Percentiles rank a stretch among this genome's conserved stretches.
Conservation (phyloP, 1,284 basidiomycete genomes). For the Ganoderma leucocontextum region DNA sequence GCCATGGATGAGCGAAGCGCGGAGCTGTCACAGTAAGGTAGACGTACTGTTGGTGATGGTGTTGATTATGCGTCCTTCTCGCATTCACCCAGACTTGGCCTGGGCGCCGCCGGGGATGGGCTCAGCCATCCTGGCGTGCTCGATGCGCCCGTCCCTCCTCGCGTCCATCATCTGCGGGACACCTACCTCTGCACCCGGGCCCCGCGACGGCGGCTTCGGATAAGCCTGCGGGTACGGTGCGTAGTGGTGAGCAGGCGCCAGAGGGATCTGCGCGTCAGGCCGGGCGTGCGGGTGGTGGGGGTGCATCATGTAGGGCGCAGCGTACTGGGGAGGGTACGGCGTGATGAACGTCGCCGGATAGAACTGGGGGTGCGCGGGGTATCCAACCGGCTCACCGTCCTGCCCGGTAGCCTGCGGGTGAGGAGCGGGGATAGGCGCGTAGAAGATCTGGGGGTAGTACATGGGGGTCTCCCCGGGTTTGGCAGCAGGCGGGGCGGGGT, state of each 20-base stretch:
- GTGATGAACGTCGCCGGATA: slow-evolving; percentile 61
- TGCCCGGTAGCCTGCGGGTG: slow-evolving; percentile 52
- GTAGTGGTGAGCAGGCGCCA: slow-evolving; percentile 41
- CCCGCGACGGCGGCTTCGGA: slow-evolving; percentile 34
- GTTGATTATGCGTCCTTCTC: slow-evolving; percentile 2
- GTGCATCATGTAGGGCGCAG: slow-evolving; percentile 57
- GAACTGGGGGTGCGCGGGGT: slow-evolving; percentile 54
- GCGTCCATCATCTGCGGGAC: slow-evolving; percentile 31
- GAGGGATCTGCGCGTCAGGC: slow-evolving; percentile 50
- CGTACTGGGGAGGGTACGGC: slow-evolving; percentile 52
- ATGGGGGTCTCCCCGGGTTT: slow-evolving; percentile 61
- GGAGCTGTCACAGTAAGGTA: slow-evolving; percentile 14
- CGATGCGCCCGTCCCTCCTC: slow-evolving; percentile 35
- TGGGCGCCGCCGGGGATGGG: slow-evolving; percentile 31
- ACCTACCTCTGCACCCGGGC: slow-evolving; percentile 24
- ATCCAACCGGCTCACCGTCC: slow-evolving; percentile 54
- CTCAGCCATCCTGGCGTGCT: slow-evolving; percentile 34
- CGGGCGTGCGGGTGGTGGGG: slow-evolving; percentile 40
- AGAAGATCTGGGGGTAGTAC: slow-evolving; percentile 57
- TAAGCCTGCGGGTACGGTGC: slow-evolving; percentile 43
- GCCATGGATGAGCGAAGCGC: slow-evolving; percentile 18
- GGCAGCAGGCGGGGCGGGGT: slow-evolving; percentile 50
- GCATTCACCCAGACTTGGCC: slow-evolving; percentile 30
- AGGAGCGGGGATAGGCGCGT: slow-evolving; percentile 51
- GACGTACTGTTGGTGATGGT: slow-evolving; percentile 17